These are phyloP conservation scores for Podosphaera xanthii DNA, from an alignment of 2,329 filamentous ascomycete genomes.

Conservation along the genomic window DNA sequence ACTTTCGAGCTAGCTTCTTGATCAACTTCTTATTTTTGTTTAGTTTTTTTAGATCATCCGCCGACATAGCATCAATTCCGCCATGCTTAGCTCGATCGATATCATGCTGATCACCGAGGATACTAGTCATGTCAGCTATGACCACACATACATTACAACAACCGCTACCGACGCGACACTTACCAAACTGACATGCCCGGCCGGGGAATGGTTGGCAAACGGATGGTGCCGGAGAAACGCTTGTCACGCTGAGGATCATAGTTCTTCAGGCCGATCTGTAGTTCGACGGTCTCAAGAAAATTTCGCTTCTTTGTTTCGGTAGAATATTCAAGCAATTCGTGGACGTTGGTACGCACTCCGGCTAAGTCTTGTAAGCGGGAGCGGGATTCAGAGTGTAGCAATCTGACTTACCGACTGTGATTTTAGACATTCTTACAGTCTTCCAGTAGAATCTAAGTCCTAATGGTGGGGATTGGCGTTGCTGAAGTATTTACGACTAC, in stretches of 20 bases:
- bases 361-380: conserved; percentile 26
- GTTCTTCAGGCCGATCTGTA: conserved; percentile 91
- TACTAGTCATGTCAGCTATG: conserved; percentile 21
- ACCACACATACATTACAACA: neutral
- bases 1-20: conserved; percentile 99
- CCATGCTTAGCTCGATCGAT: conserved; percentile 99
- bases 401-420: conserved; percentile 41
- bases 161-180: conserved; percentile 12
- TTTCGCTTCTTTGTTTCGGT: conserved; percentile 91
- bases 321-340: conserved; percentile 87
- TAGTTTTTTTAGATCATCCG: conserved; percentile 99
- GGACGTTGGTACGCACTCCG: conserved; percentile 89
- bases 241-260: conserved; percentile 99
- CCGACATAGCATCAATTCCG: conserved; percentile 92
- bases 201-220: conserved; percentile 74
- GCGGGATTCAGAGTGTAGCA: neutral
- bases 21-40: conserved; percentile 99
- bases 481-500: neutral
- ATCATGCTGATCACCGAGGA: conserved; percentile 90
- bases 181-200: conserved; percentile 76
- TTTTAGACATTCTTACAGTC: conserved; percentile 77
- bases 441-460: conserved; percentile 55
- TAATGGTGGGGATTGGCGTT: conserved; percentile 46
- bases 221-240: conserved; percentile 99
- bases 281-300: conserved; percentile 88